Percentiles rank a stretch among this genome's conserved stretches.
phyloP scores from a whole-genome alignment of 2,329 filamentous ascomycete genomes.

The Dactylellina cionopaga region DNA sequence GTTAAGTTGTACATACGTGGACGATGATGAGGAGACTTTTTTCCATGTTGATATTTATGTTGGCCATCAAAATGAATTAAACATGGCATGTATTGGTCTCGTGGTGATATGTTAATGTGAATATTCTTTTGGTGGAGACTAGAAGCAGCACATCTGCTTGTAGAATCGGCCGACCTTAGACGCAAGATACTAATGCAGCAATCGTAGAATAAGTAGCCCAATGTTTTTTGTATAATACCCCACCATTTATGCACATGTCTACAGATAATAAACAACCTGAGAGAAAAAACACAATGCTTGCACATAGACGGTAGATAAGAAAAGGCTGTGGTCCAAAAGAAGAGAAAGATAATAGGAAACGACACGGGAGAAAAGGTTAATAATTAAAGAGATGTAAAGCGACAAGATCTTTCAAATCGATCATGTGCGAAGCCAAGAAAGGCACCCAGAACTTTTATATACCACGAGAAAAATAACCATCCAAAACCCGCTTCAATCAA shows the following conservation, averaged over 20 bases:
- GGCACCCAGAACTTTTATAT: slow-evolving; percentile 16
- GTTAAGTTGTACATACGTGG: slow-evolving; percentile 38
- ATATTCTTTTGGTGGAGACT: no score
- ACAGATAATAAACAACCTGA: not conserved
- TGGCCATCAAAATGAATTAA: slow-evolving; percentile 1
- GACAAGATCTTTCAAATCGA: not conserved
- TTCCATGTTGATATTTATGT: slow-evolving; percentile 28
- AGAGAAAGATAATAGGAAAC: not conserved
- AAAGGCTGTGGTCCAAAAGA: no score
- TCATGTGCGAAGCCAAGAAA: not conserved
- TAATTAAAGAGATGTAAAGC: not conserved
- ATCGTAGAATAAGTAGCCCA: no score
- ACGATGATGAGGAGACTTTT: not conserved
- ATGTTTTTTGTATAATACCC: no score
- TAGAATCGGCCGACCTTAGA: no score
- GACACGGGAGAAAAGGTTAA: not conserved
- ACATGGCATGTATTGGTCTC: slow-evolving; percentile 4
- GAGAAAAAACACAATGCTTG: not conserved
- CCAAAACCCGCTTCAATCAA: slow-evolving; percentile 40
- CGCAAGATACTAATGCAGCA: no score
- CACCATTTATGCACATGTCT: not conserved
- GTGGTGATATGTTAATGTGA: not conserved
- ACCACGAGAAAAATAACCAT: not conserved
- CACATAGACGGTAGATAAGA: not conserved
- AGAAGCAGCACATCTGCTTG: no score